Percentiles rank a stretch among this genome's conserved stretches.
These are phyloP conservation scores for Passalora sequoiae DNA, from an alignment of 2,329 filamentous ascomycete species.

Conservation along the genomic window DNA sequence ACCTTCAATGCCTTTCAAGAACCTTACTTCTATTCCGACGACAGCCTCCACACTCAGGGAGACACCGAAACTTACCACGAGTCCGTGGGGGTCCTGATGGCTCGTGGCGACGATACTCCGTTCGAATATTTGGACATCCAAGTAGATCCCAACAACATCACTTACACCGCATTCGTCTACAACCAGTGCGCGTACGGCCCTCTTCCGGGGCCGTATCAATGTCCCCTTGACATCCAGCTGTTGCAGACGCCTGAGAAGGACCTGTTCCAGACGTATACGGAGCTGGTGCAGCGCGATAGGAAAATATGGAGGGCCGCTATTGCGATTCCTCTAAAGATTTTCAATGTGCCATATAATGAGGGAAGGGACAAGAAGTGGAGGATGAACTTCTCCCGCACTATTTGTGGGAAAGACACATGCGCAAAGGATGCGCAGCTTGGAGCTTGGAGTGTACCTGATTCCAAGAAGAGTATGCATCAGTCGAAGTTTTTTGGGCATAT, in stretches of 20 bases:
- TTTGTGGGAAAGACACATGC: constrained; percentile 10
- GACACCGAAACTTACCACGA: constrained; percentile 17
- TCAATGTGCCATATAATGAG: constrained; percentile 12
- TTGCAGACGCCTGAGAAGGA: constrained; percentile 5
- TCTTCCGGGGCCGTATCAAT: background rate
- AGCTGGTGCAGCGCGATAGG: constrained; percentile 2
- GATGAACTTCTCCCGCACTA: constrained; percentile 20
- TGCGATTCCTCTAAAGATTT: constrained; percentile 13
- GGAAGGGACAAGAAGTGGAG: constrained; percentile 17
- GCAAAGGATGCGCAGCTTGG: constrained; percentile 9
- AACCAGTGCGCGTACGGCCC: constrained; percentile 11
- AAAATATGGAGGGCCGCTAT: constrained; percentile 10
- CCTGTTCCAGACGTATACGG: constrained; percentile 8
- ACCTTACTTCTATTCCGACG: constrained; percentile 16
- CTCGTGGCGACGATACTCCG: constrained; percentile 7
- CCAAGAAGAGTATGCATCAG: constrained; percentile 13
- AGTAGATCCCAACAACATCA: constrained; percentile 16
- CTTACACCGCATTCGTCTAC: constrained; percentile 17
- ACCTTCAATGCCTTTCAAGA: constrained; percentile 15
- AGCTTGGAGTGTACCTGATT: constrained; percentile 11
- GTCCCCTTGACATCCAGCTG: constrained; percentile 12
- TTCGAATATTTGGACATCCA: constrained; percentile 17
- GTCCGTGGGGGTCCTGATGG: constrained; percentile 18
- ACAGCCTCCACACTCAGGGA: constrained; percentile 9
- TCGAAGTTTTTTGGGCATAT: constrained; percentile 15